A percentile compares a stretch with the other conserved stretches of the same genome.
These are phyloP conservation scores for Incumbomyces delicatus DNA, from an alignment of 2,329 filamentous ascomycete genomes.

Conservation along the genomic window DNA sequence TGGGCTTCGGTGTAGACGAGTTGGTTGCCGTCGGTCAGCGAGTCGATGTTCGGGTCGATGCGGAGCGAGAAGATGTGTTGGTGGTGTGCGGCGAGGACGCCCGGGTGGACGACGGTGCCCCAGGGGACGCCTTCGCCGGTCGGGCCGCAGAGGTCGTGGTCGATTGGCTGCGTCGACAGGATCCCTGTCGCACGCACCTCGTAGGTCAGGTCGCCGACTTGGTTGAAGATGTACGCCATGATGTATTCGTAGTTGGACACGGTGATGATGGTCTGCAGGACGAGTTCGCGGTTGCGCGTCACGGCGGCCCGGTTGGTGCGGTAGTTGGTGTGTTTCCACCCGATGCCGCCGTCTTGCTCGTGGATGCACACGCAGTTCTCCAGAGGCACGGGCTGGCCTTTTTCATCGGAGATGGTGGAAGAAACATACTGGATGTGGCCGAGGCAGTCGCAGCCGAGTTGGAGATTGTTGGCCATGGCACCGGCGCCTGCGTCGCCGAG, in stretches of 20 bases:
- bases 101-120: slow-evolving; percentile 60
- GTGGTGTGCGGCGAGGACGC: slow-evolving; percentile 60
- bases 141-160: slow-evolving; percentile 29
- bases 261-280: slow-evolving; percentile 61
- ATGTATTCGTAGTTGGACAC: slow-evolving; percentile 67
- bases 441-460: slow-evolving; percentile 61
- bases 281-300: slow-evolving; percentile 54
- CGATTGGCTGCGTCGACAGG: slow-evolving; percentile 57
- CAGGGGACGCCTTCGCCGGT: slow-evolving; percentile 54
- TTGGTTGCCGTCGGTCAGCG: slow-evolving; percentile 42
- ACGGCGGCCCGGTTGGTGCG: slow-evolving; percentile 55
- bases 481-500: slow-evolving; percentile 58
- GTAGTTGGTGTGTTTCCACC: slow-evolving; percentile 65
- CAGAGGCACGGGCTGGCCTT: slow-evolving; percentile 49
- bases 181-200: slow-evolving; percentile 62
- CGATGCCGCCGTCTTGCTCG: slow-evolving; percentile 60
- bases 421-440: slow-evolving; percentile 61
- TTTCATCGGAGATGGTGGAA: slow-evolving; percentile 48
- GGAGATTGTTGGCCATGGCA: slow-evolving; percentile 58
- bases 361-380: slow-evolving; percentile 62
- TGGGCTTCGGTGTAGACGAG: slow-evolving; percentile 51
- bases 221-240: slow-evolving; percentile 61
- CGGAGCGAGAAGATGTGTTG: slow-evolving; percentile 67
- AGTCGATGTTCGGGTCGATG: slow-evolving; percentile 48
- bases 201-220: slow-evolving; percentile 57